Conservation (phyloP, 2,329 filamentous ascomycete species). For the Hirsutella minnesotensis region DNA sequence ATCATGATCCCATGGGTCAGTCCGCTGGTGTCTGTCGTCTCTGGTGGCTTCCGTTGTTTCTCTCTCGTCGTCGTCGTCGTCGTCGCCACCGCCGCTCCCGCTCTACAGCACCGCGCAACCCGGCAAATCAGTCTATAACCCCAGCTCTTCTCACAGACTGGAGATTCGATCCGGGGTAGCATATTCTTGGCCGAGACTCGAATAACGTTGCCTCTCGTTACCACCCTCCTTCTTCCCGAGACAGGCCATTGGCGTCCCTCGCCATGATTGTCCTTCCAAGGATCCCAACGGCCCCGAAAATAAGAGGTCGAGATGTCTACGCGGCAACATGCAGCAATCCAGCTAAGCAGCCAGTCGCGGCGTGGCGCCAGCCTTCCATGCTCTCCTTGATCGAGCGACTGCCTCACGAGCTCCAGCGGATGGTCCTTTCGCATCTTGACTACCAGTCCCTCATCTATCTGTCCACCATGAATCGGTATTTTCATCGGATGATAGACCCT, state of each 20-base stretch:
- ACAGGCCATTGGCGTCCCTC: not conserved
- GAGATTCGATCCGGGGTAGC: not conserved
- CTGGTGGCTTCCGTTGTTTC: not conserved
- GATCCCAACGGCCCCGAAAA: conserved; percentile 9
- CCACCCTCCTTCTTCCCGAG: not conserved
- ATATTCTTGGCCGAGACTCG: too few relatives aligned
- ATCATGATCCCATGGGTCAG: not conserved
- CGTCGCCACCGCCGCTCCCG: not conserved
- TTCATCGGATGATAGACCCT: conserved; percentile 21
- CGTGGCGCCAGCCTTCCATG: conserved; percentile 4
- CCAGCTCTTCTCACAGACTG: too few relatives aligned
- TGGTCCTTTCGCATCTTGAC: conserved; percentile 23
- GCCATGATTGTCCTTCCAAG: conserved; percentile 19
- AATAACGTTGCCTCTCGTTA: not conserved
- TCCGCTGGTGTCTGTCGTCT: not conserved
- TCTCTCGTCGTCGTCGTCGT: not conserved
- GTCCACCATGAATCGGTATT: conserved; percentile 23
- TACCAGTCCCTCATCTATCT: conserved; percentile 28
- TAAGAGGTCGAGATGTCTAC: conserved; percentile 6
- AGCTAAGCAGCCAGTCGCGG: not conserved
- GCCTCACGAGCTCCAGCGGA: conserved; percentile 19
- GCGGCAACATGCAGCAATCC: not conserved
- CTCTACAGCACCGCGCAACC: too few relatives aligned
- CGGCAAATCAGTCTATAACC: too few relatives aligned
- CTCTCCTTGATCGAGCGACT: conserved; percentile 20